These are phyloP conservation scores for Metarhizium robertsii DNA, from an alignment of 2,329 filamentous ascomycete genomes.

Conservation along the genomic window DNA sequence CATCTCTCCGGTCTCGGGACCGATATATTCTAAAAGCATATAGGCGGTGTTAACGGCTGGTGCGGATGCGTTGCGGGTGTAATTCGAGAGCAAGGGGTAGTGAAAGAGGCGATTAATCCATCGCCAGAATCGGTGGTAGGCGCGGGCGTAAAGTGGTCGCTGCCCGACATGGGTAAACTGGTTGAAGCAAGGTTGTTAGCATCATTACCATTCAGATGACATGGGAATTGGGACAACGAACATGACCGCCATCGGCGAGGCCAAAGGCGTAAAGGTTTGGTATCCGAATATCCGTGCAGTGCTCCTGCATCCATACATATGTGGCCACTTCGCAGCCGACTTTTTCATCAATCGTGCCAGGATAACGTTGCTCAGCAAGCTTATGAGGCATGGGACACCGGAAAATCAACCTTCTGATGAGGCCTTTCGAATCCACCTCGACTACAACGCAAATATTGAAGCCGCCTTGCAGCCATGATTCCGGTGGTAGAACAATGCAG, in stretches of 20 bases:
- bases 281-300: conserved; percentile 19
- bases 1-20: conserved; percentile 11
- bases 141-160: conserved; percentile 3
- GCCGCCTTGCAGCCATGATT: conserved; percentile 11
- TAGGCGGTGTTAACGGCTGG: conserved; percentile 9
- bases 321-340: conserved; percentile 21
- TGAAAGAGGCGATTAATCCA: conserved; percentile 7
- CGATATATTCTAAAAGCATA: conserved; percentile 14
- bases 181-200: conserved; percentile 4
- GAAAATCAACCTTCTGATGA: conserved; percentile 5
- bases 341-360: conserved; percentile 23
- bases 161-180: conserved; percentile 9
- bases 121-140: conserved; percentile 3
- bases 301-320: conserved; percentile 22
- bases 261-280: conserved; percentile 14
- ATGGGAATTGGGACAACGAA: conserved; percentile 5
- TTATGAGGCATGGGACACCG: conserved; percentile 12
- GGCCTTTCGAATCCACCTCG: conserved; percentile 1
- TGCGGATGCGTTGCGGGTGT: conserved; percentile 5
- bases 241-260: conserved; percentile 8
- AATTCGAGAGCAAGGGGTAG: conserved; percentile 10
- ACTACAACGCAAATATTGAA: conserved; percentile 13
- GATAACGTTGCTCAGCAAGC: conserved; percentile 10
- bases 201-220: neutral
- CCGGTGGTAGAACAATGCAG: conserved; percentile 8